phyloP scores from a whole-genome alignment of 495 filamentous ascomycete genomes.

The Amphirosellinia nigrospora region DNA sequence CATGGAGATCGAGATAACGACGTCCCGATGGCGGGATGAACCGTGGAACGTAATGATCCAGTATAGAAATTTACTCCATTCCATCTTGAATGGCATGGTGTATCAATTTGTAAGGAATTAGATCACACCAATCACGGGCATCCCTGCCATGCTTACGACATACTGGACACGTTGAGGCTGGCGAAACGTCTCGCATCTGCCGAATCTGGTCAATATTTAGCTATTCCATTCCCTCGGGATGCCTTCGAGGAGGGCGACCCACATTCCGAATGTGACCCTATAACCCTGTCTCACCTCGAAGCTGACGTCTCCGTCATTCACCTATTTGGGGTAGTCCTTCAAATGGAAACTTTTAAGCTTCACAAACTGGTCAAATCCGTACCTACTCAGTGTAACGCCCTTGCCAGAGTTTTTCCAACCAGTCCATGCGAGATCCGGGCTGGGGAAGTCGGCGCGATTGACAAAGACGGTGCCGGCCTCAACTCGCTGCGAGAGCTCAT shows the following conservation, averaged over 20 bases:
- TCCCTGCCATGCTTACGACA: constrained; percentile 19
- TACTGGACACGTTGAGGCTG: neutral
- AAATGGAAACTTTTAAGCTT: constrained; percentile 96
- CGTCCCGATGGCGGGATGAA: neutral
- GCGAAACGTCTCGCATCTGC: constrained; percentile 23
- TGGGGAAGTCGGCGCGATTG: constrained; percentile 92
- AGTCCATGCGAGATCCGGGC: constrained; percentile 95
- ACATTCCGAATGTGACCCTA: constrained; percentile 1
- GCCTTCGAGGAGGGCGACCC: neutral
- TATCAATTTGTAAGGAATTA: neutral
- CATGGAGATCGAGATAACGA: neutral
- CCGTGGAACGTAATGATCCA: constrained; percentile 5
- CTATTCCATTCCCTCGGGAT: constrained; percentile 24
- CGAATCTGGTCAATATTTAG: constrained; percentile 13
- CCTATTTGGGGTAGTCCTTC: constrained; percentile 80
- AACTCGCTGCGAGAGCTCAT: constrained; percentile 76
- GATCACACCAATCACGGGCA: neutral
- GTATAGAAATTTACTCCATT: neutral
- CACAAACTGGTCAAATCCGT: constrained; percentile 92
- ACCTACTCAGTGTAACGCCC: constrained; percentile 85
- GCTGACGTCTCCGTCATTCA: constrained; percentile 12
- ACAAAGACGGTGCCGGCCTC: constrained; percentile 97
- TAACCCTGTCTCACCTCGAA: constrained; percentile 6
- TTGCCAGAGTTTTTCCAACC: constrained; percentile 97
- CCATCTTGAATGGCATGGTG: constrained; percentile 15